Percentiles rank a stretch among this genome's conserved stretches.
These are phyloP conservation scores for Hypoxylon sp. DNA, from an alignment of 2,329 filamentous ascomycete genomes.

Conservation along the genomic window DNA sequence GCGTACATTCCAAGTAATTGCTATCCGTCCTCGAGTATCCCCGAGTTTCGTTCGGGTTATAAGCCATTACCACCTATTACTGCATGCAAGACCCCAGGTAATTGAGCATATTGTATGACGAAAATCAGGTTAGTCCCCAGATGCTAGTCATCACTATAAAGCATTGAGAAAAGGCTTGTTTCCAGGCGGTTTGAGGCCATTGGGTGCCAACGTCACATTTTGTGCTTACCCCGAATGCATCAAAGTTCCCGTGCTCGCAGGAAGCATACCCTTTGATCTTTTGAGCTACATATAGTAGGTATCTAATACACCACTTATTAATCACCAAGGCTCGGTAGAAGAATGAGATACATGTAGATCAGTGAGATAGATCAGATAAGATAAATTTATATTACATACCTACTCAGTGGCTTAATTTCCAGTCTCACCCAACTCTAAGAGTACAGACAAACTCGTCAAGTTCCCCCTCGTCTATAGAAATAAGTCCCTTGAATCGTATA, in stretches of 20 bases:
- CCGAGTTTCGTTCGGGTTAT: neutral
- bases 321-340: neutral
- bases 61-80: neutral
- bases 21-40: neutral
- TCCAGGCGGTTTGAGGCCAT: neutral
- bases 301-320: neutral
- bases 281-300: neutral
- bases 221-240: neutral
- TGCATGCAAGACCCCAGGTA: neutral
- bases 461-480: neutral
- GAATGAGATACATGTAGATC: slow-evolving; percentile 1
- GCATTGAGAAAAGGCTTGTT: neutral
- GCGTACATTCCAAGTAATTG: neutral
- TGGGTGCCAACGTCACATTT: neutral
- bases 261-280: neutral
- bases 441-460: neutral
- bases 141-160: neutral
- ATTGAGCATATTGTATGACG: slow-evolving; percentile 1
- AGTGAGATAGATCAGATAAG: slow-evolving; percentile 10
- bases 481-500: neutral
- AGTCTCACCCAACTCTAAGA: slow-evolving; percentile 1
- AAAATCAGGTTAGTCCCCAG: slow-evolving; percentile 12
- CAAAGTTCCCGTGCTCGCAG: slow-evolving; percentile 3
- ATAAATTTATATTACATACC: neutral
- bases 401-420: neutral